These are phyloP conservation scores for Plasmodium coatneyi DNA, from an alignment of 169 alveolate genomes.

Conservation along the genomic window DNA sequence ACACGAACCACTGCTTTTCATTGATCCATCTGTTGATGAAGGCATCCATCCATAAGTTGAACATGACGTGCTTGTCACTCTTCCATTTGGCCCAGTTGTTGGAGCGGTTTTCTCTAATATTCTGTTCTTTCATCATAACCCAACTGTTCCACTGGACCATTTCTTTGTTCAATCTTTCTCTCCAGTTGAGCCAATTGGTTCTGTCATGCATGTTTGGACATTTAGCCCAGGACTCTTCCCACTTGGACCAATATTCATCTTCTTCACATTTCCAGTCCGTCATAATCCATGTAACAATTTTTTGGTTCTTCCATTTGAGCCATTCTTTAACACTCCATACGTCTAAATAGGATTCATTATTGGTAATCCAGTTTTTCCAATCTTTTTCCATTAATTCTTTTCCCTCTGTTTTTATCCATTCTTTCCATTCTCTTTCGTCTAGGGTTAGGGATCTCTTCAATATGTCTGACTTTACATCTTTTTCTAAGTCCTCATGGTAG, in stretches of 20 bases:
- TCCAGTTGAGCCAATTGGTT: slow-evolving; percentile 10
- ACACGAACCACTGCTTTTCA: slow-evolving; percentile 35
- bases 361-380: not conserved
- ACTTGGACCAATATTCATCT: slow-evolving; percentile 19
- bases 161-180: slow-evolving; percentile 15
- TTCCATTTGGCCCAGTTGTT: slow-evolving; percentile 21
- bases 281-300: not conserved
- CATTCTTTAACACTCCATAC: slow-evolving; percentile 40
- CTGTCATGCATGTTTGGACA: not conserved
- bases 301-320: slow-evolving; percentile 18
- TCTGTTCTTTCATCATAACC: slow-evolving; percentile 16
- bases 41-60: slow-evolving; percentile 6
- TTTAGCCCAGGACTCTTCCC: slow-evolving; percentile 34
- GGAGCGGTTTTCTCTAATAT: not conserved
- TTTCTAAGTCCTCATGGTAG: not conserved
- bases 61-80: slow-evolving; percentile 2
- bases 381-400: slow-evolving; percentile 24
- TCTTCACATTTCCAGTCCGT: slow-evolving; percentile 32
- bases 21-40: not conserved
- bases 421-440: slow-evolving; percentile 29
- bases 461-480: not conserved
- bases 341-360: slow-evolving; percentile 20
- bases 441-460: slow-evolving; percentile 7
- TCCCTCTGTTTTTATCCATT: slow-evolving; percentile 39
- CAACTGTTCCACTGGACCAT: slow-evolving; percentile 36